Conservation (phyloP, 2,329 filamentous ascomycete species). For the Pseudopithomyces maydicus region DNA sequence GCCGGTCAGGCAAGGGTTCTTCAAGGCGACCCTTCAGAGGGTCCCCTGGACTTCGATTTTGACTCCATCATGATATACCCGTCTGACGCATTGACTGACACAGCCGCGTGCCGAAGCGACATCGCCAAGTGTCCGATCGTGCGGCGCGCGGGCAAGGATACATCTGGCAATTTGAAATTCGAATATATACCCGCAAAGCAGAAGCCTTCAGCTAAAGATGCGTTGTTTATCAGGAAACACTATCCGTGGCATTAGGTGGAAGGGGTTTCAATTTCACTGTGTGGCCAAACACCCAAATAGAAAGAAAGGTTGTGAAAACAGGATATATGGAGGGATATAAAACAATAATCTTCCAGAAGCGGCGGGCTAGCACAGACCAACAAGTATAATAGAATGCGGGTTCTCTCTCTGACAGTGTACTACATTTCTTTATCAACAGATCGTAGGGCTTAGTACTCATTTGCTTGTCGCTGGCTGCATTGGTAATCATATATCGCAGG, state of each 20-base stretch:
- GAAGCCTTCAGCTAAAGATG: neutral
- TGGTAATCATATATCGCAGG: too few species aligned
- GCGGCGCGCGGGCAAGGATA: neutral
- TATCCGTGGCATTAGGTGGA: neutral
- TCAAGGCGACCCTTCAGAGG: neutral
- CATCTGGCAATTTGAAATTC: neutral
- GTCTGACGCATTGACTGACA: neutral
- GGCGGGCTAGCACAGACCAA: too few species aligned
- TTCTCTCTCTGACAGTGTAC: too few species aligned
- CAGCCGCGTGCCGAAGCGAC: neutral
- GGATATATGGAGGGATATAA: too few species aligned
- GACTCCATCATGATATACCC: conserved; percentile 7
- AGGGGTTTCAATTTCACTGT: too few species aligned
- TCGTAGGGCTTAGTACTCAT: too few species aligned
- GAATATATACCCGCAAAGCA: neutral
- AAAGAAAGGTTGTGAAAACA: too few species aligned
- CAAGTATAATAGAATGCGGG: too few species aligned
- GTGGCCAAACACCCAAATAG: too few species aligned
- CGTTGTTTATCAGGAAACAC: neutral
- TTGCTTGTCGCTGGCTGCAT: too few species aligned
- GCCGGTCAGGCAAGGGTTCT: neutral
- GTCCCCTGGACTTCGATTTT: neutral
- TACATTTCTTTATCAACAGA: too few species aligned
- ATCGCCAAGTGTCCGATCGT: neutral
- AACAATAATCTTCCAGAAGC: too few species aligned